Conservation (phyloP, 805 yeast species). For the Wickerhamomyces canadensis region DNA sequence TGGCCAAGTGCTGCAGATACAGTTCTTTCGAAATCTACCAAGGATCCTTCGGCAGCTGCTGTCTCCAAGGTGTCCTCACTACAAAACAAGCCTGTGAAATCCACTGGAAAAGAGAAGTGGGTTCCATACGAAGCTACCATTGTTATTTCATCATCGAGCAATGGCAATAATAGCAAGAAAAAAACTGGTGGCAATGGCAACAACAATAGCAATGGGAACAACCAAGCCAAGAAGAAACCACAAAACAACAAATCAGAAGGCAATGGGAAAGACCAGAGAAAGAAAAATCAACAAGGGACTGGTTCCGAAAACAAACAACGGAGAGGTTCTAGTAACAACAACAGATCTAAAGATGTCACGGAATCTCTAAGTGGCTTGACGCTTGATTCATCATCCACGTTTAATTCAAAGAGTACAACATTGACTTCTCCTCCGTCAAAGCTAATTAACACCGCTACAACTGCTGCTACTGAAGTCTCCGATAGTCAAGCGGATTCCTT, state of each 20-base stretch:
- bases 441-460: background rate
- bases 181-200: slow-evolving; percentile 3
- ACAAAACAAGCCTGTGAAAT: slow-evolving; percentile 12
- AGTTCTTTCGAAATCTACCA: slow-evolving; percentile 6
- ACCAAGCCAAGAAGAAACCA: slow-evolving; percentile 1
- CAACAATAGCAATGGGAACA: slow-evolving; percentile 2
- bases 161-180: slow-evolving; percentile 5
- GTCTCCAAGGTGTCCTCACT: slow-evolving; percentile 3
- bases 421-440: background rate
- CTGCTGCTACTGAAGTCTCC: background rate
- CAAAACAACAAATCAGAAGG: slow-evolving; percentile 2
- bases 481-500: background rate
- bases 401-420: background rate
- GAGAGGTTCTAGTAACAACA: slow-evolving; percentile 3
- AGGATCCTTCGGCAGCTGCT: background rate
- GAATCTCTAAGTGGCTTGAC: no score
- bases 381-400: no score
- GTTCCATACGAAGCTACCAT: slow-evolving; percentile 56
- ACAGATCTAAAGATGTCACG: background rate
- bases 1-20: slow-evolving; percentile 20
- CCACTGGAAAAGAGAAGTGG: slow-evolving; percentile 54
- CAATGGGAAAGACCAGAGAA: slow-evolving; percentile 3
- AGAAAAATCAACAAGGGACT: slow-evolving; percentile 10
- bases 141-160: slow-evolving; percentile 26
- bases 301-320: slow-evolving; percentile 2